Evolutionary conservation across 2,329 filamentous ascomycete species (phyloP).

Genomic region (Exophiala sp.): DNA sequence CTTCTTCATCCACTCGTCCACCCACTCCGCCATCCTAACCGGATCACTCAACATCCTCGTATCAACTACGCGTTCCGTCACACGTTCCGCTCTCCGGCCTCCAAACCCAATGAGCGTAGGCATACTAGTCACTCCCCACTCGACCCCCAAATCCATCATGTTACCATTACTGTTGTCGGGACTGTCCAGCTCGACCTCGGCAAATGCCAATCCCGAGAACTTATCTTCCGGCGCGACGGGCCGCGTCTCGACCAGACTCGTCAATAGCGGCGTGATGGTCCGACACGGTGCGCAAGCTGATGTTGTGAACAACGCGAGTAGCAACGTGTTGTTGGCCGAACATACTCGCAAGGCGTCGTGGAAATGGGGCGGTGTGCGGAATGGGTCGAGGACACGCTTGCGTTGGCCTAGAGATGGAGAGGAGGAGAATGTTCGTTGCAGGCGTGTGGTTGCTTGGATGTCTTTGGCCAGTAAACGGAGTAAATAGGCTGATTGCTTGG

Average conservation of each 20-base stretch:
- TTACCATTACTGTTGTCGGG: slow-evolving; percentile 31
- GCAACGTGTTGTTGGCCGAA: slow-evolving; percentile 26
- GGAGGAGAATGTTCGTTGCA: slow-evolving; percentile 7
- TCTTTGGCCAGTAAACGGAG: too few species aligned
- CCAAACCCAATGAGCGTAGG: slow-evolving; percentile 28
- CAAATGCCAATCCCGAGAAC: slow-evolving; percentile 24
- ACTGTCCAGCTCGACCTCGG: slow-evolving; percentile 27
- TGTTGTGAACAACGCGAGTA: slow-evolving; percentile 26
- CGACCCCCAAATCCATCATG: slow-evolving; percentile 27
- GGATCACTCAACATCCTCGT: slow-evolving; percentile 24
- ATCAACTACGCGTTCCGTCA: slow-evolving; percentile 26
- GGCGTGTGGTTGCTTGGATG: not conserved
- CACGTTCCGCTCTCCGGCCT: slow-evolving; percentile 25
- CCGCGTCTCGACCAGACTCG: slow-evolving; percentile 21
- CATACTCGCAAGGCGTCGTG: slow-evolving; percentile 25
- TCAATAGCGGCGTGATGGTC: slow-evolving; percentile 25
- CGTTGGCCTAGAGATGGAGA: slow-evolving; percentile 1
- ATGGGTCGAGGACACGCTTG: slow-evolving; percentile 22
- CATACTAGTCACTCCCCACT: slow-evolving; percentile 28
- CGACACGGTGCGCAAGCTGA: slow-evolving; percentile 26
- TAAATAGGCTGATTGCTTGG: too few species aligned
- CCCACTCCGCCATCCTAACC: slow-evolving; percentile 21
- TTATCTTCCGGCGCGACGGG: slow-evolving; percentile 15
- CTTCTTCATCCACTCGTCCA: slow-evolving; percentile 27
- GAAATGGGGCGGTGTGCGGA: slow-evolving; percentile 26